Evolutionary conservation across 148 eudicot species (phyloP).

Genomic region (Persicaria maculosa): DNA sequence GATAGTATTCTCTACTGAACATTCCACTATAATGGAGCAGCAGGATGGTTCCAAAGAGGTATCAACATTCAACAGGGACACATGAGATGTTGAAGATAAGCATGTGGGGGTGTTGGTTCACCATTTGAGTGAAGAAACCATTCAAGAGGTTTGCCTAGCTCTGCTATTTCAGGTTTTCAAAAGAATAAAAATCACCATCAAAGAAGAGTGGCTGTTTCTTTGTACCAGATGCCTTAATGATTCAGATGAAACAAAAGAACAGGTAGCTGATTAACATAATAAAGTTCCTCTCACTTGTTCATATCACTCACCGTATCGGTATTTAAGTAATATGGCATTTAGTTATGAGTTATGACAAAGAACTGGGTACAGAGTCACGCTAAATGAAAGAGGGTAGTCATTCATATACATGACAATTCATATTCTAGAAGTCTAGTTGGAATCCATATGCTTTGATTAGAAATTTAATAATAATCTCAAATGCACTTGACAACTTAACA

Average conservation of each 20-base stretch:
- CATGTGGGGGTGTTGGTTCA: not conserved
- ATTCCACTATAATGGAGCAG: not conserved
- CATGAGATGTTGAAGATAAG: not conserved
- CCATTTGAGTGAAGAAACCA: not conserved
- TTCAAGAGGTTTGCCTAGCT: not conserved
- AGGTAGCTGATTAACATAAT: not conserved
- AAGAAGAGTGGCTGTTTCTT: not conserved
- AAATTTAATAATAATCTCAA: not conserved
- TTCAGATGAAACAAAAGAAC: not conserved
- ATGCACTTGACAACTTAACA: not conserved
- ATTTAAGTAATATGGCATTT: constrained; percentile 1
- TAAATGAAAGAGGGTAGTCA: not conserved
- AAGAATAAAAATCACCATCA: not conserved
- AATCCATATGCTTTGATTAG: not conserved
- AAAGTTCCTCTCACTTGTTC: not conserved
- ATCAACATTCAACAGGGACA: not conserved
- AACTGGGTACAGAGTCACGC: not conserved
- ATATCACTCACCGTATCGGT: not conserved
- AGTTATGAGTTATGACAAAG: not conserved
- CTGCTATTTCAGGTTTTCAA: not conserved
- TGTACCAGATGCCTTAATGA: not conserved
- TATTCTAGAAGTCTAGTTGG: not conserved
- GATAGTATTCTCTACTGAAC: not conserved
- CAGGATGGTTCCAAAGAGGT: constrained; percentile 1
- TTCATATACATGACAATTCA: not conserved